Conservation (phyloP, 805 yeast genomes). For the Suhomyces vadensis region DNA sequence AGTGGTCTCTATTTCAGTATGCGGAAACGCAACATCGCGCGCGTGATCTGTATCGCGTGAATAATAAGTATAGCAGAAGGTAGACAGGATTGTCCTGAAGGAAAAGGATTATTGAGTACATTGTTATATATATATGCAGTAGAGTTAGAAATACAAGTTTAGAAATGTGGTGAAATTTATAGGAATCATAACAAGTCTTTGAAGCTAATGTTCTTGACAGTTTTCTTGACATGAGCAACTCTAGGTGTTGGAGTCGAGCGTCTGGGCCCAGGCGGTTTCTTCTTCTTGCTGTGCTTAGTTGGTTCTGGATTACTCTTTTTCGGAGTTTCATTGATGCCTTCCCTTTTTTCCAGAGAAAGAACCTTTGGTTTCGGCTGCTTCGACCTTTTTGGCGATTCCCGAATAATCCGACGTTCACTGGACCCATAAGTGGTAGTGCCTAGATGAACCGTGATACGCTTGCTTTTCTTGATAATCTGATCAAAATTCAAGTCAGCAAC, state of each 20-base stretch:
- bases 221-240: slow-evolving; percentile 13
- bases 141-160: too few species aligned
- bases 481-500: slow-evolving; percentile 32
- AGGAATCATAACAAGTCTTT: slow-evolving; percentile 16
- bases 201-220: slow-evolving; percentile 19
- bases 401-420: neutral
- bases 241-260: neutral
- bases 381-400: neutral
- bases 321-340: neutral
- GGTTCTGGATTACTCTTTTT: slow-evolving; percentile 5
- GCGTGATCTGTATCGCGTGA: too few species aligned
- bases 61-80: too few species aligned
- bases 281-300: neutral
- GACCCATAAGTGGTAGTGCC: neutral
- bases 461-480: slow-evolving; percentile 27
- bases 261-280: neutral
- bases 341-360: neutral
- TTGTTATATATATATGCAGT: too few species aligned
- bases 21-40: too few species aligned
- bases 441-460: slow-evolving; percentile 6
- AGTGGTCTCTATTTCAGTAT: too few species aligned
- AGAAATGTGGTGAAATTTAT: too few species aligned
- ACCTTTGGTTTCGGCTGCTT: neutral
- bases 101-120: too few species aligned
- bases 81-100: too few species aligned